These are phyloP conservation scores for Pythium diclinum DNA, from an alignment of 352 stramenopile species.

Conservation along the genomic window DNA sequence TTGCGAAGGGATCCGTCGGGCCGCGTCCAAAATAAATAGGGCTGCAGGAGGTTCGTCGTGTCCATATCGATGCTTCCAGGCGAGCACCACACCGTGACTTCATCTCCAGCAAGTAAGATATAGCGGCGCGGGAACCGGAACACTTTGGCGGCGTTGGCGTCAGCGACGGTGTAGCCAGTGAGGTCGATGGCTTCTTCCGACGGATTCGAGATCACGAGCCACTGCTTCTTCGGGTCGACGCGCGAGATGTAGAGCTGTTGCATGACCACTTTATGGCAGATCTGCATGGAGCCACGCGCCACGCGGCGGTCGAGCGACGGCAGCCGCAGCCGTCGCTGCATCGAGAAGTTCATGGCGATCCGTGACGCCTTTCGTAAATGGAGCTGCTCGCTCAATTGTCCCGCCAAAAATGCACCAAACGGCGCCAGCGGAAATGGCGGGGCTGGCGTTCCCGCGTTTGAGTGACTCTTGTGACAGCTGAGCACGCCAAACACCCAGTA, in stretches of 20 bases:
- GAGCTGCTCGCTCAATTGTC: not conserved
- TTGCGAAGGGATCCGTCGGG: slow-evolving; percentile 54
- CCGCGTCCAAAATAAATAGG: slow-evolving; percentile 80
- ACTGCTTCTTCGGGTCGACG: slow-evolving; percentile 65
- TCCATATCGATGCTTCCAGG: slow-evolving; percentile 62
- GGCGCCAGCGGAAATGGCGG: slow-evolving; percentile 4
- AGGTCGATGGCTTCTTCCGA: slow-evolving; percentile 67
- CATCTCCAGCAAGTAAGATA: slow-evolving; percentile 66
- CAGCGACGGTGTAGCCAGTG: slow-evolving; percentile 57
- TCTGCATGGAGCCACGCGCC: slow-evolving; percentile 74
- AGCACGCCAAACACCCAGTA: not conserved
- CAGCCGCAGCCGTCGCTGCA: slow-evolving; percentile 63
- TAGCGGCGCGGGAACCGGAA: slow-evolving; percentile 73
- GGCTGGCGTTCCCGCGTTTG: not conserved
- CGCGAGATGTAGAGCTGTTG: slow-evolving; percentile 86
- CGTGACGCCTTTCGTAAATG: not conserved
- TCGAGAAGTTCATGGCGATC: slow-evolving; percentile 51
- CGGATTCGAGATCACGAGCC: slow-evolving; percentile 81
- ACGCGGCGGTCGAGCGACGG: slow-evolving; percentile 62
- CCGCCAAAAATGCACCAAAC: slow-evolving; percentile 13
- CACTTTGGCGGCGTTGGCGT: slow-evolving; percentile 38
- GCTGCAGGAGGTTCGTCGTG: slow-evolving; percentile 71
- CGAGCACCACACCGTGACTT: slow-evolving; percentile 81
- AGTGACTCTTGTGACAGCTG: slow-evolving; percentile 1
- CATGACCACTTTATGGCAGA: slow-evolving; percentile 83